Percentiles rank a stretch among this genome's conserved stretches.
Conservation (phyloP, 2,329 filamentous ascomycete genomes). For the Colletotrichum tropicale region DNA sequence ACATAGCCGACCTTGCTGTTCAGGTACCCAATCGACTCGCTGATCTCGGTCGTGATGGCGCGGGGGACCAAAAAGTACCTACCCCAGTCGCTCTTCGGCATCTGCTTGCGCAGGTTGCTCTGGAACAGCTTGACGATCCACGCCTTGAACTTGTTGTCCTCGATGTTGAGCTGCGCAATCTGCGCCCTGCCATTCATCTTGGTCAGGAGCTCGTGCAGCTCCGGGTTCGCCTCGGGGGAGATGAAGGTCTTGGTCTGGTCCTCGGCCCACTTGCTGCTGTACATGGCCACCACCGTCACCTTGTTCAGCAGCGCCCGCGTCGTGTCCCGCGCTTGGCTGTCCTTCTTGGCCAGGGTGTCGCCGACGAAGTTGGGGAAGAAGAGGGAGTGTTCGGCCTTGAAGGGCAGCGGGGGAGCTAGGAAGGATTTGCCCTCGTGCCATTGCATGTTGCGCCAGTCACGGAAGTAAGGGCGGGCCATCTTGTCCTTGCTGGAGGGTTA, state of each 20-base stretch:
- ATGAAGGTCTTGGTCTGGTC: slow-evolving; percentile 78
- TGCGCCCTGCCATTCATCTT: slow-evolving; percentile 61
- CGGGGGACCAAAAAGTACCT: slow-evolving; percentile 66
- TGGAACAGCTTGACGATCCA: slow-evolving; percentile 63
- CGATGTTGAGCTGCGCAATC: slow-evolving; percentile 84
- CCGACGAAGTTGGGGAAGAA: slow-evolving; percentile 95
- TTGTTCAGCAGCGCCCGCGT: slow-evolving; percentile 76
- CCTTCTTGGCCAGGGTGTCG: slow-evolving; percentile 69
- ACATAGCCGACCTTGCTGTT: slow-evolving; percentile 95
- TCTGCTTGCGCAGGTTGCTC: slow-evolving; percentile 52
- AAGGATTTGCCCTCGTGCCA: slow-evolving; percentile 92
- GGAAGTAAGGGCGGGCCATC: slow-evolving; percentile 89
- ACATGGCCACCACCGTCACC: slow-evolving; percentile 80
- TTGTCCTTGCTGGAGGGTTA: slow-evolving; percentile 64
- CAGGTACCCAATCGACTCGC: slow-evolving; percentile 70
- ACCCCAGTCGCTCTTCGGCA: slow-evolving; percentile 58
- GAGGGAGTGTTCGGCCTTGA: slow-evolving; percentile 80
- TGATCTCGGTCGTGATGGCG: slow-evolving; percentile 64
- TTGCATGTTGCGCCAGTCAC: slow-evolving; percentile 88
- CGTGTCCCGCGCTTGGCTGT: slow-evolving; percentile 65
- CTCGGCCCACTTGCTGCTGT: slow-evolving; percentile 86
- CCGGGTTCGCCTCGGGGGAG: slow-evolving; percentile 68
- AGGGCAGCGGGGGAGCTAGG: slow-evolving; percentile 81
- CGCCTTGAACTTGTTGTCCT: slow-evolving; percentile 76
- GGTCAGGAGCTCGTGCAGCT: slow-evolving; percentile 66